Base-by-base conservation (phyloP, 768 basidiomycete species). In the Hebeloma cylindrosporum region DNA sequence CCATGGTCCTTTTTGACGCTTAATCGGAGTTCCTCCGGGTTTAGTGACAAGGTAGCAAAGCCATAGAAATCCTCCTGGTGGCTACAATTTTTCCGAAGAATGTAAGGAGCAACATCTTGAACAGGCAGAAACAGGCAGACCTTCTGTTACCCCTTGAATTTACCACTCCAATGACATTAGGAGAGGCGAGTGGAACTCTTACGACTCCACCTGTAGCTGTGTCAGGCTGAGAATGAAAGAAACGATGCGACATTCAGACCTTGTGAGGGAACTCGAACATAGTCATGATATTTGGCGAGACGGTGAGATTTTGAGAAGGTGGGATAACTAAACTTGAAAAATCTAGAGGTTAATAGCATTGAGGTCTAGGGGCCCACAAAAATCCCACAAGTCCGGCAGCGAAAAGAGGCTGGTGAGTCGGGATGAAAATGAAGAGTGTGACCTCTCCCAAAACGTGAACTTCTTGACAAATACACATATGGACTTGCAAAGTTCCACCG, bases 41-140 rank as follows among this genome's bases (percentile, higher is more conserved):
- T 74, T 21, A 95, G 60, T 14, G 85, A 83, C 17, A 96, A 73
- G 1, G 87, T 79, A 5, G 83, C 79, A 59, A 86, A 87, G 10
- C 83, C 73, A 59, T 87, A 79, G 50, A 87, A 89, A 58, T 96
- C 93, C 67, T 95, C 93, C 63, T 95, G 93, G 51, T 94, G 82
- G 50, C 92, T 94, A 56, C 9, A 32, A 13, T 40, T 42, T 43
- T 47, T 58, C 45, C 49, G 40, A 47, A 27, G 16, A 27, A 21
- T 17, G 28, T 26, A n/a, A 17, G 32, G 16, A 22, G 44, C 31
- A 27, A 35, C 22, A 18, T 18, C 18, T 18, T 17, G 22, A 11
- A 32, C 37, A 35, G 22, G n/a, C n/a, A n/a, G n/a, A n/a, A n/a
- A n/a, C n/a, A n/a, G 36, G 50, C 54, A 22, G 59, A 85, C 90